Conservation (phyloP, 2,329 filamentous ascomycete species). For the Ophiobolus disseminans region DNA sequence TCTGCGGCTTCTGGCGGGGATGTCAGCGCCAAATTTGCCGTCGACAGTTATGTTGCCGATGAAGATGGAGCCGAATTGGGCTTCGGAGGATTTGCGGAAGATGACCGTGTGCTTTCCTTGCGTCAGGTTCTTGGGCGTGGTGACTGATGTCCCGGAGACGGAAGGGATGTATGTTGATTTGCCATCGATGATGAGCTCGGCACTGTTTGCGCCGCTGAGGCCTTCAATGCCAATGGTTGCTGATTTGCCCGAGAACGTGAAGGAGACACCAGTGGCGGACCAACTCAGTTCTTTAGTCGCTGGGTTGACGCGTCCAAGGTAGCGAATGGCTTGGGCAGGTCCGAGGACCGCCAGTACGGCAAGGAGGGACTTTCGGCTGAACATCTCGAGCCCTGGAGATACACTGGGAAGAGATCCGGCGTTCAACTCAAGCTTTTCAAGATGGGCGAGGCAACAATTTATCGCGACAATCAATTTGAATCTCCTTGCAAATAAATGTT, state of each 20-base stretch:
- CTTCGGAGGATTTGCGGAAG: slow-evolving; percentile 51
- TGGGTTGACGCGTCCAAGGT: slow-evolving; percentile 51
- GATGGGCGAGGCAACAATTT: background rate
- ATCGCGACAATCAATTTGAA: background rate
- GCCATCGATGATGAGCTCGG: slow-evolving; percentile 46
- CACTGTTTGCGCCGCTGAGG: slow-evolving; percentile 44
- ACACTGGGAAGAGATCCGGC: background rate
- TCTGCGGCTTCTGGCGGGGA: slow-evolving; percentile 35
- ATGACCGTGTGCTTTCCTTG: slow-evolving; percentile 48
- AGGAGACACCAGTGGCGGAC: slow-evolving; percentile 54
- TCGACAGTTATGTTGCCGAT: slow-evolving; percentile 38
- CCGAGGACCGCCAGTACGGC: background rate
- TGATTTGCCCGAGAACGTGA: slow-evolving; percentile 51
- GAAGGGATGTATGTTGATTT: slow-evolving; percentile 30
- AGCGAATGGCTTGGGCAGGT: background rate
- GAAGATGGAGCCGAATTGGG: slow-evolving; percentile 43
- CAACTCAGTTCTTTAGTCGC: slow-evolving; percentile 53
- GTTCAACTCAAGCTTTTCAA: background rate
- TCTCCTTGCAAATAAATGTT: background rate
- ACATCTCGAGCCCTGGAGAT: background rate
- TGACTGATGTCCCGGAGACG: slow-evolving; percentile 38
- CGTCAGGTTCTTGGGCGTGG: slow-evolving; percentile 39
- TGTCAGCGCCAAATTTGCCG: slow-evolving; percentile 30
- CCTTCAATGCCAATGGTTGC: slow-evolving; percentile 46
- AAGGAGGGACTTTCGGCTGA: background rate